Evolutionary conservation across 495 filamentous ascomycete genomes (phyloP).

Genomic region (Hypoxylon lienhwacheense): DNA sequence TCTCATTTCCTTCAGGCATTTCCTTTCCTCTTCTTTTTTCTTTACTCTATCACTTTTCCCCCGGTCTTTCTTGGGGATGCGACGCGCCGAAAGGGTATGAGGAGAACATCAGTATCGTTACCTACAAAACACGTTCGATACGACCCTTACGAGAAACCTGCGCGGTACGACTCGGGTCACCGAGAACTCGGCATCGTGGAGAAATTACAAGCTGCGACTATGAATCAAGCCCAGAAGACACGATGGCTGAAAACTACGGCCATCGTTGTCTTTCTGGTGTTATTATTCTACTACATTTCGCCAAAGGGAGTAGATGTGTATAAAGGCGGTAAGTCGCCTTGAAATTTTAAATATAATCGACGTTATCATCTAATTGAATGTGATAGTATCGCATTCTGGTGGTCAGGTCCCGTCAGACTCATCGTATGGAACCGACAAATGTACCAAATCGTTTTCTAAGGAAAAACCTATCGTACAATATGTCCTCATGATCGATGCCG

Average conservation of each 20-base stretch:
- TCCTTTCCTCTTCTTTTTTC: constrained; percentile 6
- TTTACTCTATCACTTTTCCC: constrained; percentile 9
- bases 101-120: constrained; percentile 61
- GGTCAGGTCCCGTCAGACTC: constrained; percentile 61
- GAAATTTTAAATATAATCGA: background rate
- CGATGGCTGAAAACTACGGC: constrained; percentile 82
- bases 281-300: constrained; percentile 74
- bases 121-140: constrained; percentile 58
- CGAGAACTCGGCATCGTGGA: constrained; percentile 48
- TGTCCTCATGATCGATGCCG: constrained; percentile 97
- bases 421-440: constrained; percentile 66
- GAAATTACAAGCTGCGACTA: constrained; percentile 58
- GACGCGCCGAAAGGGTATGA: constrained; percentile 47
- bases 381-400: constrained; percentile 33
- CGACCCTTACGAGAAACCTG: constrained; percentile 62
- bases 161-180: constrained; percentile 52
- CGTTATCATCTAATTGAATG: constrained; percentile 5
- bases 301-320: constrained; percentile 56
- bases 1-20: constrained; percentile 1
- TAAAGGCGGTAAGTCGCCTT: constrained; percentile 43
- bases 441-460: constrained; percentile 76
- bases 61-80: constrained; percentile 34
- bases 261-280: constrained; percentile 70
- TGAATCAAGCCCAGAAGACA: constrained; percentile 72
- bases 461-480: constrained; percentile 95